Base-by-base conservation (phyloP, 139 green algal genomes). In the Micractinium conductrix region DNA sequence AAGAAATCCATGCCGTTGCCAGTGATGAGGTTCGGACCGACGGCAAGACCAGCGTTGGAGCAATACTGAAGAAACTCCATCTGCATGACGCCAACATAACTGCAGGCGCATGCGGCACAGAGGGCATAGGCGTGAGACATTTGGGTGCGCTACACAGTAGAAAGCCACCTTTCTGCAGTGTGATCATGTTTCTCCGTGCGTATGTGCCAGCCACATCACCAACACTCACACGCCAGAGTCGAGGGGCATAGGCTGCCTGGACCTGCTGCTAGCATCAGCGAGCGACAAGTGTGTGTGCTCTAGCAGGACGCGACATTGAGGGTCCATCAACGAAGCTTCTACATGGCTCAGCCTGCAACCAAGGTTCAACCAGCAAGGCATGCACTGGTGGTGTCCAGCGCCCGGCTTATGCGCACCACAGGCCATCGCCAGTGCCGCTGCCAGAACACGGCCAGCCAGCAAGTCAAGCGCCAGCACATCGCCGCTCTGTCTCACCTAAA, bases 1-100 rank as follows among this genome's bases (percentile, higher is more conserved):
- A 92, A 17, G 53, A 87, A 90, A 35, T 86, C 79, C 87, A 91
- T 89, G 63, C 87, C 87, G 37, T 90, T 91, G 43, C 89, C 89
- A 6, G 85, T 88, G 26, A 74, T 85, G 58, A 90, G 78, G 33
- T 68, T 60, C 2, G 87, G 84, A 6, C 40, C 71, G 5, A 91
- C 35, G 0, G 19, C 26, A 28, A 84, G 60, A 4, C 89, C 89
- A 1, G 70, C 14, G 8, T 48, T 58, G 76, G 43, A 35, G 26
- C 87, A 63, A 53, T 84, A 86, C 35, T 85, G 71, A 50, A 89
- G 48, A 26, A 80, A 91, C 53, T 93, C 86, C 68, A 86, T 85
- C 78, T 90, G 85, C 79, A 84, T 84, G 2, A 84, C 62, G n/a
- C 79, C 79, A 6, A 84, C 63, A 44, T 84, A 84, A 0, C 79